Evolutionary conservation across 2,329 filamentous ascomycete species (phyloP), one percentile per base, ranked within the genome.

Genomic region (Myrmaecium sp.): DNA sequence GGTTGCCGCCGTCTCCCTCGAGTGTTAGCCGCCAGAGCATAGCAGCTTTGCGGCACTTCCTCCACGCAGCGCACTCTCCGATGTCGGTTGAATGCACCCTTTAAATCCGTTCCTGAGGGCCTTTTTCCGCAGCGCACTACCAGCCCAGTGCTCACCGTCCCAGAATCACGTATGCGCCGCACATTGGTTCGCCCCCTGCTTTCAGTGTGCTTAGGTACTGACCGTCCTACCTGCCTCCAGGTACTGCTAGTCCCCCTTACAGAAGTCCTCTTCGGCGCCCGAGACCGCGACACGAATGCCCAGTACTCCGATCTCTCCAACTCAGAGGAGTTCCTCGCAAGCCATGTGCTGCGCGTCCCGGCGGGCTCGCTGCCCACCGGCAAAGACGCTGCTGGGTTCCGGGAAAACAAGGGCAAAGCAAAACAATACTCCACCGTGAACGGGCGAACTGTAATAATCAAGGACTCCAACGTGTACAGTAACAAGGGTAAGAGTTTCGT

Each of bases 91-190:
- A 73, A 93, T 93, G 84, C 84, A 84, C 75, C 82, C 89, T 63
- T 69, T 95, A 74, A 98, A 98, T 61, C 89, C 89, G 54, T 95
- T 94, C 60, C 69, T 98, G 56, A 76, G 80, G 65, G 83, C 86
- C 66, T 95, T 98, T 73, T 94, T 94, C 69, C 83, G 82, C 64
- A 95, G 83, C 69, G 74, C 81, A 54, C 69, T 94, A 50, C 77
- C 79, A 42, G 64, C 77, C 45, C 86, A 95, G 73, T 95, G 89
- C 64, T 71, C 75, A 36, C 84, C 89, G 29, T 69, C 83, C 37
- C 78, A 89, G 54, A 81, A 92, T 53, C 81, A 95, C 63, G 70
- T 74, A 60, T 41, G 57, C 33, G 5, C 15, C 17, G 16, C 20
- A 25, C 21, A 27, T 26, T 16, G 2, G 16, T 5, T 22, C 13